Base-by-base conservation (phyloP, 2,329 filamentous ascomycete genomes). In the Herpotrichia juniperi region DNA sequence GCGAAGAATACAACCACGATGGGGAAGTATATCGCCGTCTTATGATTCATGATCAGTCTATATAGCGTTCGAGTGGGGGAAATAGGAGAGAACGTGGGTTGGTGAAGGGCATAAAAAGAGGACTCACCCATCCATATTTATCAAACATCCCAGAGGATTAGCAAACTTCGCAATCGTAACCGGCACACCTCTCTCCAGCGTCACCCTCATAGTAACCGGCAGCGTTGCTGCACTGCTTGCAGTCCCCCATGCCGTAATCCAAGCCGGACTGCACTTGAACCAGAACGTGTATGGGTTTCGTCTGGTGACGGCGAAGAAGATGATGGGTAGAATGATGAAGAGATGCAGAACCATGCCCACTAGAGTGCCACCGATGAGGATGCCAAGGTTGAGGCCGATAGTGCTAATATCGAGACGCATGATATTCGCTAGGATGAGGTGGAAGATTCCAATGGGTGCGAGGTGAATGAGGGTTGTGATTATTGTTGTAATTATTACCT, bases 1-100 rank as follows among this genome's bases (percentile, higher is more conserved):
- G 81, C 80, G 24, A 83, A 64, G 68, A 83, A 83, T 17, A 81
- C 77, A 14, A 83, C 78, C 43, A 79, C 78, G 9, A 80, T 75
- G 2, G 81, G 81, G 57, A 83, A 82, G 64, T 83, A 83, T 48
- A 83, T 83, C 30, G 80, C 80, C 2, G 81, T 83, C n/a, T 56
- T 60, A 28, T 60, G 60, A 12, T 17, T 14, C n/a, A n/a, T 14
- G 4, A 35, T 46, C 22, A 46, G 30, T 62, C 65, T 64, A 37
- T 65, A 10, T 65, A 10, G 7, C 26, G 12, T 7, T 28, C 7
- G 26, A 51, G 52, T 16, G 62, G 19, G 30, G 25, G 8, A n/a
- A 17, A 24, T 62, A 51, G 7, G n/a, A n/a, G n/a, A n/a, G n/a
- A n/a, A n/a, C n/a, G n/a, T n/a, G n/a, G n/a, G n/a, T n/a, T n/a